These are phyloP conservation scores for Pyrenophora graminea DNA, from an alignment of 2,329 filamentous ascomycete species.

Conservation along the genomic window DNA sequence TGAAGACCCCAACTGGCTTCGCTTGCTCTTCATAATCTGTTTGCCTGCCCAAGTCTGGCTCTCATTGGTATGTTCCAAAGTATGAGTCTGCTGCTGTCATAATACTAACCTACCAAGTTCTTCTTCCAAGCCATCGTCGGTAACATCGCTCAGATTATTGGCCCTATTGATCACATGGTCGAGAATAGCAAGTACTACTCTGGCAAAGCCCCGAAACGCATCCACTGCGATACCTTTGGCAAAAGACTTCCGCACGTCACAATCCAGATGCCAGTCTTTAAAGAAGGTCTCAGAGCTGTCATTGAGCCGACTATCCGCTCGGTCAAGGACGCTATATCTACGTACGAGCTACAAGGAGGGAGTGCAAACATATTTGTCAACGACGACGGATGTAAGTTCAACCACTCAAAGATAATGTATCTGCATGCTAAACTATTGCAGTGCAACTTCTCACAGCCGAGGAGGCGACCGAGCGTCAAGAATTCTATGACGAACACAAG, in stretches of 20 bases:
- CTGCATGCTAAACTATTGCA: constrained; percentile 4
- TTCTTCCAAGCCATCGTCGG: constrained; percentile 36
- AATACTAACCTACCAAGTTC: constrained; percentile 26
- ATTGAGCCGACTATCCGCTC: constrained; percentile 78
- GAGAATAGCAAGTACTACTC: constrained; percentile 84
- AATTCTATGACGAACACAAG: constrained; percentile 56
- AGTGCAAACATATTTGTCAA: constrained; percentile 71
- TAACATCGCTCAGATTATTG: constrained; percentile 63
- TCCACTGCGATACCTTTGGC: constrained; percentile 58
- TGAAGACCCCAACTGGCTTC: constrained; percentile 58
- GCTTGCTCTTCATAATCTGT: constrained; percentile 59
- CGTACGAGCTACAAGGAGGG: constrained; percentile 61
- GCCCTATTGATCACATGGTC: constrained; percentile 72
- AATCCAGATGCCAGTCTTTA: constrained; percentile 87
- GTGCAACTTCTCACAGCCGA: constrained; percentile 61
- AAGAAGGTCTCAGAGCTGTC: constrained; percentile 76
- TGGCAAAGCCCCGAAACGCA: constrained; percentile 55
- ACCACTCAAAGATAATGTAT: neutral
- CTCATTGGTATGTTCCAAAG: constrained; percentile 49
- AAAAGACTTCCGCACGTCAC: constrained; percentile 67
- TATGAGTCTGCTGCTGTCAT: neutral
- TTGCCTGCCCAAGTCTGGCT: constrained; percentile 64
- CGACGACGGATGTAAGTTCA: constrained; percentile 60
- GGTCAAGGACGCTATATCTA: constrained; percentile 67
- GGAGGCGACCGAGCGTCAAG: constrained; percentile 50